Percentiles rank a stretch among this genome's conserved stretches.
Conservation (phyloP, 352 stramenopile species). For the Phytophthora colocasiae region DNA sequence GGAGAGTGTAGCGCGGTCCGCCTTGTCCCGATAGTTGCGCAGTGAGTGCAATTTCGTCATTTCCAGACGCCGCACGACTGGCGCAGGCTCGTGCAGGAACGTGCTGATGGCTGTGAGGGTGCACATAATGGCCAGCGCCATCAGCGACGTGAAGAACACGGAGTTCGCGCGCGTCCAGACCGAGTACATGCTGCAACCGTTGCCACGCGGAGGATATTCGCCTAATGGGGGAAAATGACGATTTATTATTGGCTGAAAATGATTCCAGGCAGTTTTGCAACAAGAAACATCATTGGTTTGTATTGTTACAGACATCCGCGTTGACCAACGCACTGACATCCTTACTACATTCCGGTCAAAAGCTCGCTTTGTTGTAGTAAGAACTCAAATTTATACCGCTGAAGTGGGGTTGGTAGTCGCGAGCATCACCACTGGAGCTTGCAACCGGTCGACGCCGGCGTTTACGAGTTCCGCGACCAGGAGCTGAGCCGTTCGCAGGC, state of each 20-base stretch:
- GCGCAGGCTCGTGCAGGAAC: conserved; percentile 62
- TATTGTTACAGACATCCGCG: conserved; percentile 27
- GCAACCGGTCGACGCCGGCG: conserved; percentile 28
- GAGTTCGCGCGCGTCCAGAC: conserved; percentile 87
- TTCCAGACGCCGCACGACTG: conserved; percentile 67
- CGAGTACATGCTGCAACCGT: conserved; percentile 73
- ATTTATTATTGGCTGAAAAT: conserved; percentile 21
- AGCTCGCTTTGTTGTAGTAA: conserved; percentile 7
- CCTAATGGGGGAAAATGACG: background rate
- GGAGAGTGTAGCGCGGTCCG: conserved; percentile 81
- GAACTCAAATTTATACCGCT: conserved; percentile 23
- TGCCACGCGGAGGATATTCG: conserved; percentile 25
- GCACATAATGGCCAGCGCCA: conserved; percentile 77
- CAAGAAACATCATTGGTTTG: conserved; percentile 4
- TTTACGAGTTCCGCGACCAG: conserved; percentile 41
- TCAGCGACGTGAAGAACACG: conserved; percentile 85
- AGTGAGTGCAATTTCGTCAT: conserved; percentile 81
- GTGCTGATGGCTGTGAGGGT: conserved; percentile 78
- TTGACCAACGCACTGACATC: conserved; percentile 13
- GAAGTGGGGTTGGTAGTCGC: conserved; percentile 24
- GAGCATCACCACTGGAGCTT: conserved; percentile 27
- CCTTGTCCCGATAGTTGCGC: conserved; percentile 83
- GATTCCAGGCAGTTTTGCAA: background rate
- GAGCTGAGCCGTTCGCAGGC: conserved; percentile 45
- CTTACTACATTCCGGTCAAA: conserved; percentile 11